Evolutionary conservation across 208 protist genomes (phyloP).

Genomic region (Angomonas ambiguus): DNA sequence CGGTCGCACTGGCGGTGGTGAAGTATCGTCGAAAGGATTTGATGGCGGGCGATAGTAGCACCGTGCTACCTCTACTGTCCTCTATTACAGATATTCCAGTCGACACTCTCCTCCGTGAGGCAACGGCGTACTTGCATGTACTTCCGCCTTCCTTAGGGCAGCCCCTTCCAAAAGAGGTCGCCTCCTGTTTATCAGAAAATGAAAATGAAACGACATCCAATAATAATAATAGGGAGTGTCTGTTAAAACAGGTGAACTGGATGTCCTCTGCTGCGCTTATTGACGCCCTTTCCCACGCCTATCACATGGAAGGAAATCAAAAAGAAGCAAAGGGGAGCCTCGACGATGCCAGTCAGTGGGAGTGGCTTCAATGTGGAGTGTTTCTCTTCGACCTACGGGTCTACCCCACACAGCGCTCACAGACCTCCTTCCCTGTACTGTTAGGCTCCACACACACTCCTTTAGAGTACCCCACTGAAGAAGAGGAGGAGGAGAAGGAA

Average conservation of each 20-base stretch:
- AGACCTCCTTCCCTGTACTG: not conserved
- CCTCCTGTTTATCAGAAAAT: too few species aligned
- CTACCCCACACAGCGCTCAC: too few species aligned
- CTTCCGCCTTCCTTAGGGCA: constrained; percentile 29
- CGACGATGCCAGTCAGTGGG: constrained; percentile 8
- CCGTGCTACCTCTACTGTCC: constrained; percentile 40
- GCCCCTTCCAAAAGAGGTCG: not conserved
- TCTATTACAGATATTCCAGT: constrained; percentile 26
- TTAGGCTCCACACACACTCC: not conserved
- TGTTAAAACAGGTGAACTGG: not conserved
- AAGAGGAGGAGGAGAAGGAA: not conserved
- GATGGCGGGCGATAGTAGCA: constrained; percentile 33
- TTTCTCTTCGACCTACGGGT: constrained; percentile 56
- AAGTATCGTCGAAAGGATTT: constrained; percentile 37
- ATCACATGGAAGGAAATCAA: not conserved
- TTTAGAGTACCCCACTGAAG: not conserved
- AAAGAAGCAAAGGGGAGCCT: too few species aligned
- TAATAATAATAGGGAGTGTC: too few species aligned
- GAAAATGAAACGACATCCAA: too few species aligned
- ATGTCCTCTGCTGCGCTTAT: not conserved
- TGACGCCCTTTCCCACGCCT: not conserved
- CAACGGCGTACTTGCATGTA: constrained; percentile 28
- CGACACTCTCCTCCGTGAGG: constrained; percentile 26
- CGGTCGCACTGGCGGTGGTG: constrained; percentile 38
- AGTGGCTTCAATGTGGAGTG: constrained; percentile 34